Evolutionary conservation across 768 basidiomycete genomes (phyloP).

Genomic region (Leccinum pellstonianum): DNA sequence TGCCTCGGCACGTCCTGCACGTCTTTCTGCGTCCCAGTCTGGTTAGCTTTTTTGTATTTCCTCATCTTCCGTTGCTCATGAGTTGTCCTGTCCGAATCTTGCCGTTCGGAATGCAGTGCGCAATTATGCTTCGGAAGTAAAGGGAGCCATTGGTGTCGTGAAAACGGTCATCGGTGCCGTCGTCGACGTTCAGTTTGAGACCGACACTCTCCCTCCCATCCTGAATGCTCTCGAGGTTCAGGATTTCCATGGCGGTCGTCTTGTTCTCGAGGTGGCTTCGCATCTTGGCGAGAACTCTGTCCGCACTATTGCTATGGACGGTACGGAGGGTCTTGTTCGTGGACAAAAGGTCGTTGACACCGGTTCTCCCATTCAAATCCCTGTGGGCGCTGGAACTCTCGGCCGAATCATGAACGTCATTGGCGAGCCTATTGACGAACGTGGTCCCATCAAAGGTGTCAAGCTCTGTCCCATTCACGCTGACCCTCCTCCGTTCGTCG

Average conservation of each 20-base stretch:
- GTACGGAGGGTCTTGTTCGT: constrained; percentile 99
- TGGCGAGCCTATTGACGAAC: constrained; percentile 99
- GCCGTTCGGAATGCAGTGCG: constrained; percentile 49
- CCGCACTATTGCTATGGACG: constrained; percentile 99
- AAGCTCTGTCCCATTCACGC: constrained; percentile 93
- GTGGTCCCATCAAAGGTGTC: constrained; percentile 97
- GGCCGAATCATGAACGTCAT: constrained; percentile 99
- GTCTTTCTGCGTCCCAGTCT: constrained; percentile 47
- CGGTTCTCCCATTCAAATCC: constrained; percentile 93
- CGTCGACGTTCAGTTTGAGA: constrained; percentile 98
- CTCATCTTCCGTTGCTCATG: background rate
- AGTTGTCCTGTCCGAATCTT: background rate
- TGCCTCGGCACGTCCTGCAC: constrained; percentile 47
- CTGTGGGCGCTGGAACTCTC: constrained; percentile 91
- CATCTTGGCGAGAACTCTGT: constrained; percentile 99
- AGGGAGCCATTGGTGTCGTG: constrained; percentile 69
- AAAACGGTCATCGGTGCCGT: constrained; percentile 99
- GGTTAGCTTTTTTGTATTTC: constrained; percentile 41
- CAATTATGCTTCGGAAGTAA: constrained; percentile 89
- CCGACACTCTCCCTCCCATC: constrained; percentile 88
- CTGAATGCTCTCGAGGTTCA: constrained; percentile 99
- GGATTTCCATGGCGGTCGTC: constrained; percentile 89
- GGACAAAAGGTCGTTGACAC: constrained; percentile 97
- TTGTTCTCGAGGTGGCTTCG: constrained; percentile 98
- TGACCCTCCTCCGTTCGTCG: constrained; percentile 95